A percentile compares a stretch with the other conserved stretches of the same genome.
phyloP scores from a whole-genome alignment of 805 yeast genomes.

The Zygosaccharomyces bailii region DNA sequence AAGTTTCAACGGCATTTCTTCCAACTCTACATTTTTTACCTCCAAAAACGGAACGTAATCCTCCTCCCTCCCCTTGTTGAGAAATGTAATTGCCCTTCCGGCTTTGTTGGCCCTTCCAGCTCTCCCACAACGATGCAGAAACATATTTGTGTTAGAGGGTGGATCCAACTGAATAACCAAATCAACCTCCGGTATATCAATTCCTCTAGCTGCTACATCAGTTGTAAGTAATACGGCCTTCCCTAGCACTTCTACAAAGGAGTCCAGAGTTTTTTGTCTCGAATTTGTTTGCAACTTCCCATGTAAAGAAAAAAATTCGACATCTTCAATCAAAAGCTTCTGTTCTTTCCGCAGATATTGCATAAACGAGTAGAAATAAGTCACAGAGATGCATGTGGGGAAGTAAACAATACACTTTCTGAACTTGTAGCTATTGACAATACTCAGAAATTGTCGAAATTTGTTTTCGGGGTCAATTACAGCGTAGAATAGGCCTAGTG shows the following conservation, averaged over 20 bases:
- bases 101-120: slow-evolving; percentile 87
- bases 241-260: slow-evolving; percentile 48
- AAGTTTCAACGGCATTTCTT: slow-evolving; percentile 34
- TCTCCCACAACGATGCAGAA: slow-evolving; percentile 91
- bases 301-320: slow-evolving; percentile 69
- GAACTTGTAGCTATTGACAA: slow-evolving; percentile 53
- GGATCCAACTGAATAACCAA: slow-evolving; percentile 92
- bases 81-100: slow-evolving; percentile 75
- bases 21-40: slow-evolving; percentile 60
- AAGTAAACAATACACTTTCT: slow-evolving; percentile 86
- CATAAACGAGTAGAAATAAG: slow-evolving; percentile 64
- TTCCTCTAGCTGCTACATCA: slow-evolving; percentile 97
- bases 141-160: slow-evolving; percentile 88
- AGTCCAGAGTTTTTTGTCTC: slow-evolving; percentile 65
- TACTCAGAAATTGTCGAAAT: slow-evolving; percentile 52
- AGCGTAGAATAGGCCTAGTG: slow-evolving; percentile 60
- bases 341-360: slow-evolving; percentile 38
- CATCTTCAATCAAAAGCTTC: slow-evolving; percentile 25
- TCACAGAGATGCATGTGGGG: slow-evolving; percentile 85
- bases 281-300: slow-evolving; percentile 86
- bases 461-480: slow-evolving; percentile 58
- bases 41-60: slow-evolving; percentile 77
- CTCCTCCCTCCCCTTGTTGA: slow-evolving; percentile 73
- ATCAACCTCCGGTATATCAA: slow-evolving; percentile 93
- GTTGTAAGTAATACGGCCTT: slow-evolving; percentile 79